These are phyloP conservation scores for Pascua guehoae DNA, from an alignment of 1,284 basidiomycete species.

Conservation along the genomic window DNA sequence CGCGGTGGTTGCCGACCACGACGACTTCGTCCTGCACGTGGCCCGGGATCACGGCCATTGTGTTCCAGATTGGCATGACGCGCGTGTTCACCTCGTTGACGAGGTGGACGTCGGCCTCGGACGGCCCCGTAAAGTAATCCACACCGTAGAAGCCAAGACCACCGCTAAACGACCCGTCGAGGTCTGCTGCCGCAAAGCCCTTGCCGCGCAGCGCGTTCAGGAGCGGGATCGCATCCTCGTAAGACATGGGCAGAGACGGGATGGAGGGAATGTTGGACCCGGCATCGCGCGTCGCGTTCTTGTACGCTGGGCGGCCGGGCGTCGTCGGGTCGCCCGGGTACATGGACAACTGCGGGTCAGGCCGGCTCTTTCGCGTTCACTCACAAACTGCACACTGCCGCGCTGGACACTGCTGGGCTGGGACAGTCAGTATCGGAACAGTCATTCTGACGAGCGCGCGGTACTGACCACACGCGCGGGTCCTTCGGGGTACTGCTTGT, in stretches of 20 bases:
- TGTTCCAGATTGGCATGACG: slow-evolving; percentile 61
- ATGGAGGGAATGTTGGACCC: slow-evolving; percentile 72
- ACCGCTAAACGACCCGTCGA: slow-evolving; percentile 52
- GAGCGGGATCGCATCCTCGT: slow-evolving; percentile 53
- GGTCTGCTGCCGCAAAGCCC: slow-evolving; percentile 39
- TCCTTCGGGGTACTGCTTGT: slow-evolving; percentile 72
- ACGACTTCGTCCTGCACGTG: slow-evolving; percentile 81
- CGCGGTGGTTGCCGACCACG: slow-evolving; percentile 79
- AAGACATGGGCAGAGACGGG: slow-evolving; percentile 62
- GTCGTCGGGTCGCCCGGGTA: slow-evolving; percentile 69
- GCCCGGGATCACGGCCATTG: slow-evolving; percentile 85
- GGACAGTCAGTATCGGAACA: background rate
- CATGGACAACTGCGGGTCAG: slow-evolving; percentile 29
- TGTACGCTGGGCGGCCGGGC: slow-evolving; percentile 81
- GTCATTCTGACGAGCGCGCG: background rate
- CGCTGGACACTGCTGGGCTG: slow-evolving; percentile 68
- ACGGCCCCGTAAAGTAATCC: slow-evolving; percentile 55
- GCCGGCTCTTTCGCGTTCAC: slow-evolving; percentile 49
- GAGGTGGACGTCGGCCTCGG: slow-evolving; percentile 50
- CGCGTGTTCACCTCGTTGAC: slow-evolving; percentile 64
- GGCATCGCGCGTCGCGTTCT: slow-evolving; percentile 68
- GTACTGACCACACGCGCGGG: slow-evolving; percentile 66
- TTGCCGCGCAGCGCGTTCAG: slow-evolving; percentile 48
- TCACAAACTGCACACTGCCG: slow-evolving; percentile 72
- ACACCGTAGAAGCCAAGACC: slow-evolving; percentile 50